Conservation (phyloP, 2,329 filamentous ascomycete species). For the Hirsutella thompsonii region DNA sequence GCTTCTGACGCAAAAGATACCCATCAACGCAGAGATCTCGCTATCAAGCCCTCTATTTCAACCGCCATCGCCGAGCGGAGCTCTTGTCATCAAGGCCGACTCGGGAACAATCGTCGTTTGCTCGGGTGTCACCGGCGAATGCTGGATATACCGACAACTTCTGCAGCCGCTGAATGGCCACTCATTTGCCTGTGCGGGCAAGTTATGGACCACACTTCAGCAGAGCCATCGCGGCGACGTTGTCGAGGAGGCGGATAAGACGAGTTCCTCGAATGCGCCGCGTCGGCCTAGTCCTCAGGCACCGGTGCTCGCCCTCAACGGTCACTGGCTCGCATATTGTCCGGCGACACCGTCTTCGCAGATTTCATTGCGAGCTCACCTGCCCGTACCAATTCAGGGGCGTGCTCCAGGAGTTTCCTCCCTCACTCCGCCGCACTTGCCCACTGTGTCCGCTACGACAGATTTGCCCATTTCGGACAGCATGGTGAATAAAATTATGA, state of each 20-base stretch:
- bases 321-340: conserved; percentile 67
- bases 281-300: conserved; percentile 35
- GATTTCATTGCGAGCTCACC: conserved; percentile 53
- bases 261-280: conserved; percentile 20
- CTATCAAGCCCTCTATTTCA: conserved; percentile 51
- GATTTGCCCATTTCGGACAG: conserved; percentile 62
- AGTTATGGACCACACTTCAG: conserved; percentile 84
- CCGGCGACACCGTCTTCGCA: conserved; percentile 60
- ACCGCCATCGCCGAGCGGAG: conserved; percentile 57
- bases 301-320: conserved; percentile 56
- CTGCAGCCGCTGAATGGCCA: conserved; percentile 27
- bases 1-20: conserved; percentile 53
- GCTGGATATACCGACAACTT: conserved; percentile 59
- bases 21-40: conserved; percentile 40
- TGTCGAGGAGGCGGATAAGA: conserved; percentile 31
- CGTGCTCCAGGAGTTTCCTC: conserved; percentile 44
- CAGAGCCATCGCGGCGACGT: conserved; percentile 37
- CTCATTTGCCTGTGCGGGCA: conserved; percentile 59
- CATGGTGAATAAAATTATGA: conserved; percentile 63
- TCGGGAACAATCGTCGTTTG: conserved; percentile 59
- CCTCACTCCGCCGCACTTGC: conserved; percentile 56
- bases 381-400: conserved; percentile 41
- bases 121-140: conserved; percentile 75
- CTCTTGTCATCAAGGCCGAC: conserved; percentile 61
- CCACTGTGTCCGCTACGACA: conserved; percentile 51